Evolutionary conservation across 441 rosid genomes (phyloP).

Genomic region (Raphanus hybrid): DNA sequence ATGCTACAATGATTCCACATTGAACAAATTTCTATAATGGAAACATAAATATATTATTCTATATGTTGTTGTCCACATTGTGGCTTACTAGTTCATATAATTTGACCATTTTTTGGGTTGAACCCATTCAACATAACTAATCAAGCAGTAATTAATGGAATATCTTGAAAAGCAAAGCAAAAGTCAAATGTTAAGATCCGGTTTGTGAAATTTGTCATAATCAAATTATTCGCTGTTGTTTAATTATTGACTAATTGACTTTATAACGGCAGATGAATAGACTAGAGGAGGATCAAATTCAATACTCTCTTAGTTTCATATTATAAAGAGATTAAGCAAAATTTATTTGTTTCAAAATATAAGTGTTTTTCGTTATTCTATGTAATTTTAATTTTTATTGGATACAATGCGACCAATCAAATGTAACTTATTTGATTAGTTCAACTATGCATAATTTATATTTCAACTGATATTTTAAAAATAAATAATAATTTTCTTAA

Average conservation of each 20-base stretch:
- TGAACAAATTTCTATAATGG: constrained; percentile 31
- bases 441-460: too few relatives aligned
- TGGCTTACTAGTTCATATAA: constrained; percentile 16
- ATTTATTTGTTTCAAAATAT: too few relatives aligned
- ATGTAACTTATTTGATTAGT: too few relatives aligned
- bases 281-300: constrained; percentile 3
- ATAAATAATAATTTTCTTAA: too few relatives aligned
- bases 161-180: constrained; percentile 18
- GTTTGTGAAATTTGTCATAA: neutral
- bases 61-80: constrained; percentile 33
- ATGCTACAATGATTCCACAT: constrained; percentile 7
- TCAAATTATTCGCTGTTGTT: neutral
- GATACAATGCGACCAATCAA: too few relatives aligned
- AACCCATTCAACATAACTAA: constrained; percentile 19
- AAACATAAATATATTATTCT: constrained; percentile 24
- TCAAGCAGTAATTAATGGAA: constrained; percentile 20
- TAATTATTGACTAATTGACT: constrained; percentile 19
- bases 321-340: too few relatives aligned
- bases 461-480: too few relatives aligned
- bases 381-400: too few relatives aligned
- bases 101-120: constrained; percentile 17
- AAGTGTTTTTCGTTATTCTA: too few relatives aligned
- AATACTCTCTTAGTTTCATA: neutral
- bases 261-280: neutral
- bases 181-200: constrained; percentile 21